Base-by-base conservation (phyloP, 2,329 filamentous ascomycete species). In the Talaromyces verruculosus region DNA sequence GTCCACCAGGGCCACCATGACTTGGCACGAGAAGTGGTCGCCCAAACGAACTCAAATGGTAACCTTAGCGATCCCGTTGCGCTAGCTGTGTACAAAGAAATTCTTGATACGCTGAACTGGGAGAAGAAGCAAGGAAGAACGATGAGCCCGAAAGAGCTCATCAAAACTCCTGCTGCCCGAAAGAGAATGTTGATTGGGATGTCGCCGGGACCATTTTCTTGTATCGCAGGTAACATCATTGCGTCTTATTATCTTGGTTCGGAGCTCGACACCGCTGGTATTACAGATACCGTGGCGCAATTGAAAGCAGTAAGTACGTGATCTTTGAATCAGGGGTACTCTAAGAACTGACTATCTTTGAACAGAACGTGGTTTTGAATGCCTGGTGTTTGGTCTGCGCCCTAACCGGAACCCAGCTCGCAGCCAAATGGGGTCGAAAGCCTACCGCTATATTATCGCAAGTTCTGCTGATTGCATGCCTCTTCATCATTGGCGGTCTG, bases 401-500 rank as follows among this genome's bases (percentile, higher is more conserved):
- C 35, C 70, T 84, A 0, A 45, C 72, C 1, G 83, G 83, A 0
- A 84, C 82, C 1, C 77, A 79, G 4, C 72, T 83, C 6, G 74
- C 75, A 0, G 78, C 80, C 17, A 72, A 61, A 28, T 78, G 80
- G 75, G 83, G 83, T 7, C 78, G 83, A 10, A 83, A 82, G 66
- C 73, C 76, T 1, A 80, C 78, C 0, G 81, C 80, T 2, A 69
- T 82, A 4, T 67, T 80, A 10, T 80, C 79, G 0, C 76, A 81
- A 57, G 64, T 58, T 15, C 55, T 66, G 19, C 53, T 66, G 30
- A 63, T 66, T 28, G 53, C 43, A 65, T 84, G 80, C 45, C 77
- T 86, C 1, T 85, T 85, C 69, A 75, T 85, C 62, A 80, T 85
- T 45, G 84, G 84, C 1, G 82, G 77, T 1, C 72, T 87, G 3